Evolutionary conservation across 2,329 filamentous ascomycete species (phyloP), one percentile per base, ranked within the genome.

Genomic region (Colletotrichum spinosum): DNA sequence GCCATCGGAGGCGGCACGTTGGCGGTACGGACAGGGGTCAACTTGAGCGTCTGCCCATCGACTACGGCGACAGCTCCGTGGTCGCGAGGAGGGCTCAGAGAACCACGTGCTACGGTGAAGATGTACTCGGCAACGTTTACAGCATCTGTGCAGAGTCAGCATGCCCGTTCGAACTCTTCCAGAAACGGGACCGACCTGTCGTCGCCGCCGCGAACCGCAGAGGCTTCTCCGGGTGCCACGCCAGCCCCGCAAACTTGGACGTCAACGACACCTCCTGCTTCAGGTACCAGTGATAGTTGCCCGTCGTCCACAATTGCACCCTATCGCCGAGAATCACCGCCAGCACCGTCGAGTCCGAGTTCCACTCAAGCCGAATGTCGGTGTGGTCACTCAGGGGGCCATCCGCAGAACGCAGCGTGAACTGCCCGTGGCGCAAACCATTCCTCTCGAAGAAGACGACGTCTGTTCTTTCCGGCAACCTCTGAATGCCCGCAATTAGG

Each of bases 261-360:
- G 76, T 71, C 7, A 84, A 79, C 7, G 81, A 78, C 7, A 97
- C 83, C 74, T 97, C 94, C 75, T 97, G 94, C 80, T 99, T 99
- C 13, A 99, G 83, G 76, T 98, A 98, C 87, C 96, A 99, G 75
- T 98, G 93, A 71, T 99, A 99, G 76, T 99, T 99, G 17, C 93
- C 92, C 85, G 91, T 97, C 1, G 94, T 97, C 96, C 96, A 99
- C 1, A 99, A 81, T 74, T 99, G 96, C n/a, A 96, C 81, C 60
- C 88, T 86, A 69, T 94, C 87, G 38, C 83, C 81, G 70, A 94
- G 88, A 1, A 87, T 83, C n/a, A 97, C 90, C 6, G 95, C 94
- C 50, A 99, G 84, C 1, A 97, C 93, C 2, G 90, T 95, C 0
- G 96, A 99, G 75, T 99, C 95, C 5, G 88, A 85, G 74, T 97